Conservation (phyloP, 495 filamentous ascomycete species). For the Penicillium silybi region DNA sequence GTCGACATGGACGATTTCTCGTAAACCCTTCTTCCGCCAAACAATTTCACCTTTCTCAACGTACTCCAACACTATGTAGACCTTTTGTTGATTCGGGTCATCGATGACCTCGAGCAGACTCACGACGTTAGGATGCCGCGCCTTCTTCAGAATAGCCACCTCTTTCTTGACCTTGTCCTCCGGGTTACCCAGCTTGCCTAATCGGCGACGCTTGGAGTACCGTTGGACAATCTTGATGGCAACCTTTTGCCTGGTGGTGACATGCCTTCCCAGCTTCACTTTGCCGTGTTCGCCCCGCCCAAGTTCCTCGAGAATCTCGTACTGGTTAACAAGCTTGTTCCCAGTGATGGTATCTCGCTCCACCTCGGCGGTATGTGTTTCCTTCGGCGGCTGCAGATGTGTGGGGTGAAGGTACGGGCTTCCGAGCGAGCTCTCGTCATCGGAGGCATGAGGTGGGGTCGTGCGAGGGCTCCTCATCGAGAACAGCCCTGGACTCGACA, state of each 20-base stretch:
- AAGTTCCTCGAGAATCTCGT: conserved; percentile 93
- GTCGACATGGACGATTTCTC: conserved; percentile 77
- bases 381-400: conserved; percentile 59
- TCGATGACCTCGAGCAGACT: conserved; percentile 96
- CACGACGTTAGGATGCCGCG: conserved; percentile 91
- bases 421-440: conserved; percentile 42
- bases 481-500: conserved; percentile 67
- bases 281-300: conserved; percentile 95
- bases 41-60: conserved; percentile 90
- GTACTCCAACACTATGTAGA: conserved; percentile 95
- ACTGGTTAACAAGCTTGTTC: conserved; percentile 93
- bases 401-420: conserved; percentile 64
- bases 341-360: conserved; percentile 84
- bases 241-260: conserved; percentile 72
- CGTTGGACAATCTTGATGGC: conserved; percentile 98
- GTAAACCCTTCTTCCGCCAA: conserved; percentile 82
- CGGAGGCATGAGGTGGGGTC: conserved; percentile 42
- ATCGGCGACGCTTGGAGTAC: conserved; percentile 84
- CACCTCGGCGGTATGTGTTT: conserved; percentile 82
- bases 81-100: conserved; percentile 90
- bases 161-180: conserved; percentile 95
- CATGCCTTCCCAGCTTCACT: conserved; percentile 85
- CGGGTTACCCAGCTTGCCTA: conserved; percentile 72
- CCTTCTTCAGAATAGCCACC: conserved; percentile 97
- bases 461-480: conserved; percentile 44